Conservation (phyloP, 2,329 filamentous ascomycete genomes). For the Neonectria neomacrospora region DNA sequence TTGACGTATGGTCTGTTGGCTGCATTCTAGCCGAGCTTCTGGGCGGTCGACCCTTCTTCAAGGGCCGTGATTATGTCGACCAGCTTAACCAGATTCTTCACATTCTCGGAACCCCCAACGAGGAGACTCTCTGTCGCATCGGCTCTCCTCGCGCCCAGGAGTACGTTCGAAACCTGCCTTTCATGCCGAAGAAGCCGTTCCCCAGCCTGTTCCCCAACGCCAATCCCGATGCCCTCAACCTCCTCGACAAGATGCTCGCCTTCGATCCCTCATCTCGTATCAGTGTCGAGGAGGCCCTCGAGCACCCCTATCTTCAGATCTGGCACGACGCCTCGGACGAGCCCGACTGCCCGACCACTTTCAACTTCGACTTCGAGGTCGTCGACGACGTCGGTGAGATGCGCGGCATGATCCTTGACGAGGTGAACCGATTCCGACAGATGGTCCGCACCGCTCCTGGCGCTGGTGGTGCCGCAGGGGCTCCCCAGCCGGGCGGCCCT, state of each 20-base stretch:
- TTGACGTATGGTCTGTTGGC: slow-evolving; percentile 99
- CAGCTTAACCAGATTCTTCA: slow-evolving; percentile 99
- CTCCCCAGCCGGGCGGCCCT: slow-evolving; percentile 49
- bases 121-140: slow-evolving; percentile 92
- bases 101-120: slow-evolving; percentile 95
- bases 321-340: slow-evolving; percentile 99
- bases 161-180: slow-evolving; percentile 96
- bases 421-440: slow-evolving; percentile 87
- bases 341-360: slow-evolving; percentile 90
- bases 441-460: slow-evolving; percentile 64
- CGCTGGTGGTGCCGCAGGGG: slow-evolving; percentile 45
- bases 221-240: slow-evolving; percentile 94
- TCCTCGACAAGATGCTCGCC: slow-evolving; percentile 96
- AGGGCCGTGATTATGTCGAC: slow-evolving; percentile 98
- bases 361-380: slow-evolving; percentile 99
- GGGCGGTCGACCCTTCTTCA: slow-evolving; percentile 97
- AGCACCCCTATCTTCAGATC: slow-evolving; percentile 96
- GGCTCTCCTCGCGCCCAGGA: slow-evolving; percentile 96
- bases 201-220: slow-evolving; percentile 89
- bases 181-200: slow-evolving; percentile 94
- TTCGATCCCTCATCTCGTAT: slow-evolving; percentile 96
- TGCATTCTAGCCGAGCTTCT: slow-evolving; percentile 97
- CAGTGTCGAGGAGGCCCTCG: slow-evolving; percentile 91
- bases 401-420: slow-evolving; percentile 97
- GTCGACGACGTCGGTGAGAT: slow-evolving; percentile 94